Evolutionary conservation across 139 green algal genomes (phyloP), one percentile per base, ranked within the genome.

Genomic region (Haematococcus sp.): DNA sequence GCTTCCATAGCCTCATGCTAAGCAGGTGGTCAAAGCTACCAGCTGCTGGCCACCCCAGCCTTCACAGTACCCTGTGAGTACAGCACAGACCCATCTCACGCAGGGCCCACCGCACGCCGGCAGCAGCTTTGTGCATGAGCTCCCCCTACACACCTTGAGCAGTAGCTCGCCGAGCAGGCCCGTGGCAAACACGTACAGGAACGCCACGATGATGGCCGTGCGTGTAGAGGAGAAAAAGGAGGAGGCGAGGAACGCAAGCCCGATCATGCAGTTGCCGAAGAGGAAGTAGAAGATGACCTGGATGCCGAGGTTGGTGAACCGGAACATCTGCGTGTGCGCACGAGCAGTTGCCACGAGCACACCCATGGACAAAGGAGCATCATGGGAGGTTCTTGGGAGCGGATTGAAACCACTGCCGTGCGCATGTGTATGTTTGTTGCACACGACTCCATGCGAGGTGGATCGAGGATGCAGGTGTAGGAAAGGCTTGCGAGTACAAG

Each of bases 281-380:
- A 98, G 51, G 51, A 97, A 87, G 84, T 94, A 97, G 59, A 96
- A 92, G 30, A 97, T 78, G 63, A 90, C 61, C 72, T 92, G 85
- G n/a, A 94, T 9, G 71, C 66, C 76, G 11, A 49, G 40, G 40
- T 49, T 49, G 40, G 40, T 49, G 7, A 49, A 11, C 7, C 40
- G 40, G 40, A 49, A 49, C 40, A 49, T 49, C 40, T 49, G 40
- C 11, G 40, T 49, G 40, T 11, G 11, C 7, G 40, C 40, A 49
- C 11, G 40, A 11, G 11, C 7, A 49, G 40, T 11, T 19, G 40
- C 40, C 15, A 32, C 2, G 66, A 28, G 44, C 58, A 5, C 58
- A 4, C 9, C 46, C 15, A 15, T 15, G 46, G 17, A 55, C 46
- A 17, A 55, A 55, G 15, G 46, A 15, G 46, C 17, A 55, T 15